Evolutionary conservation across 2,329 filamentous ascomycete species (phyloP).

Genomic region (Pseudogymnoascus sp.): DNA sequence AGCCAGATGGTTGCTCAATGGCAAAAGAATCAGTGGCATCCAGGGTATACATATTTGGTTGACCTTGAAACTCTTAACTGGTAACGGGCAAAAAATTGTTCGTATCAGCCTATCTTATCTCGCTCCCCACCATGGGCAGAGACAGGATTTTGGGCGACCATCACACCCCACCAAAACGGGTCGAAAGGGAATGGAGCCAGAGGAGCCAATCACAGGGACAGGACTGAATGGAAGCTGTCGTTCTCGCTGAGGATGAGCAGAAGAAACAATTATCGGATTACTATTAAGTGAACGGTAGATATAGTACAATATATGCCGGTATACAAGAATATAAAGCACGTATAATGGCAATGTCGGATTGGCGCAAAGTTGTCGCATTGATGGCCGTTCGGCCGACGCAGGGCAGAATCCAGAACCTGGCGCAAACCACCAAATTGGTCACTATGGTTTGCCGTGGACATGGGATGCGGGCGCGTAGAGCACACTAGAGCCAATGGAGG

Average conservation of each 20-base stretch:
- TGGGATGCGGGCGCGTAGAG: not conserved
- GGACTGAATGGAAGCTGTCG: not conserved
- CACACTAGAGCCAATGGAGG: not conserved
- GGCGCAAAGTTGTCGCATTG: not conserved
- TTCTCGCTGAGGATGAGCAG: not conserved
- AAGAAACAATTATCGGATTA: not conserved
- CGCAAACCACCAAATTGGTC: not conserved
- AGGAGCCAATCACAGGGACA: not conserved
- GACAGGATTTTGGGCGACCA: not conserved
- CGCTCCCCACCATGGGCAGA: not conserved
- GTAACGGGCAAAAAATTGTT: slow-evolving; percentile 1
- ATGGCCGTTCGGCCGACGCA: not conserved
- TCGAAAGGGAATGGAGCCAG: not conserved
- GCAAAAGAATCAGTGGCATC: slow-evolving; percentile 19
- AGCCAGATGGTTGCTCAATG: slow-evolving; percentile 22
- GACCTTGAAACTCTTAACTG: not conserved
- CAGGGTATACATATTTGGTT: slow-evolving; percentile 26
- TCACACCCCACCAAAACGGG: not conserved
- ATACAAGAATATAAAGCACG: not conserved
- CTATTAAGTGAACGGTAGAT: not conserved
- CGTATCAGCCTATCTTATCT: slow-evolving; percentile 6
- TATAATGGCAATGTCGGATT: not conserved
- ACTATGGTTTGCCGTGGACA: not conserved
- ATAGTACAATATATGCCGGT: not conserved
- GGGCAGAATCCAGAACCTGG: not conserved